phyloP scores from a whole-genome alignment of 495 filamentous ascomycete species.

The Eremomyces bilateralis region DNA sequence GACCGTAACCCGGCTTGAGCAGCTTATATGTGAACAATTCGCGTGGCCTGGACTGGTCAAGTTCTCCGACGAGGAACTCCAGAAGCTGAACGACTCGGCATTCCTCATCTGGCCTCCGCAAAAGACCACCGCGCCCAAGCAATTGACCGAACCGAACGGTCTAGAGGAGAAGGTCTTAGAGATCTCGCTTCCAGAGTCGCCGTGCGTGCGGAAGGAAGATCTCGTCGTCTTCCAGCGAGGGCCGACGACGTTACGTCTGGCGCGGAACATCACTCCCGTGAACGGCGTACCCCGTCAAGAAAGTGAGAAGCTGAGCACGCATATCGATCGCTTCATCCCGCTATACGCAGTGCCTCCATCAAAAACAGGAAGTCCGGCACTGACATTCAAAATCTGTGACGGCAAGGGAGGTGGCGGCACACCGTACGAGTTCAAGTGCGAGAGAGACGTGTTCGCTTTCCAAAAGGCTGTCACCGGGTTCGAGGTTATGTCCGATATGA shows the following conservation, averaged over 20 bases:
- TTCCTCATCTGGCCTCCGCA: slow-evolving; percentile 1
- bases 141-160: slow-evolving; percentile 3
- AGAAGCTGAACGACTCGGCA: not conserved
- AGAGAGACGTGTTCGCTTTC: not conserved
- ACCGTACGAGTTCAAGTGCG: slow-evolving; percentile 1
- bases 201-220: slow-evolving; percentile 1
- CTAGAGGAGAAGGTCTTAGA: slow-evolving; percentile 3
- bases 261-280: not conserved
- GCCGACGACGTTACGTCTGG: slow-evolving; percentile 1
- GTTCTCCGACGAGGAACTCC: slow-evolving; percentile 1
- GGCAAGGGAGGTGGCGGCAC: slow-evolving; percentile 2
- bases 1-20: not conserved
- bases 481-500: slow-evolving; percentile 1
- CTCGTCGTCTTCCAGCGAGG: slow-evolving; percentile 2
- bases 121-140: not conserved
- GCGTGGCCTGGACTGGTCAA: slow-evolving; percentile 14
- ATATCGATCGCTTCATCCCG: slow-evolving; percentile 2
- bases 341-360: slow-evolving; percentile 2
- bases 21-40: slow-evolving; percentile 3
- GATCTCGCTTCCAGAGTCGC: not conserved
- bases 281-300: slow-evolving; percentile 1
- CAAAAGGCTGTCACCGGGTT: slow-evolving; percentile 2
- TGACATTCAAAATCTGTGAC: slow-evolving; percentile 3
- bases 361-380: not conserved
- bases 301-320: not conserved